Percentiles rank a stretch among this genome's conserved stretches.
phyloP scores from a whole-genome alignment of 2,329 filamentous ascomycete genomes.

The Septoria linicola region DNA sequence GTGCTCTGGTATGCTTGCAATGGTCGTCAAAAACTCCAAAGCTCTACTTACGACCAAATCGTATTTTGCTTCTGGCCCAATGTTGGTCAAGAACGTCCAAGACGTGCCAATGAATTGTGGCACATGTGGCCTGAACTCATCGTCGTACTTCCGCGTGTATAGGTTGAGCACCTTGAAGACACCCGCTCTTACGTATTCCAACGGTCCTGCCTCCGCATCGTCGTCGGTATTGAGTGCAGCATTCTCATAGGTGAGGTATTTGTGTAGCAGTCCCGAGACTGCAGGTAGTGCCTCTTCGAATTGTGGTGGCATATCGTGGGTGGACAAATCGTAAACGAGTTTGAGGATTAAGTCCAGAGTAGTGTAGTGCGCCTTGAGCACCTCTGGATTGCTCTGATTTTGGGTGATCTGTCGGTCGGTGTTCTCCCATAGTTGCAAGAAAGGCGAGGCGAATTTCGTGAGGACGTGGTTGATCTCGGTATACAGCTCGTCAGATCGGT shows the following conservation, averaged over 20 bases:
- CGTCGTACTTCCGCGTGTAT: constrained; percentile 92
- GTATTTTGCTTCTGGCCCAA: constrained; percentile 86
- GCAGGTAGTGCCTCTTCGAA: constrained; percentile 84
- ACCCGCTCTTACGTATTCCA: constrained; percentile 86
- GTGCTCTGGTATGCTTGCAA: constrained; percentile 75
- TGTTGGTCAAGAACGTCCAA: constrained; percentile 85
- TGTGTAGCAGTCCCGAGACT: constrained; percentile 79
- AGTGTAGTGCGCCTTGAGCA: constrained; percentile 74
- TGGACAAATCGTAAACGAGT: constrained; percentile 95
- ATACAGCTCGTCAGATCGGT: constrained; percentile 88
- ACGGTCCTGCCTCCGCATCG: constrained; percentile 78
- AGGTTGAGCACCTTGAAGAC: constrained; percentile 90
- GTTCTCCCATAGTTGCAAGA: constrained; percentile 74
- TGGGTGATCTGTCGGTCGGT: constrained; percentile 70
- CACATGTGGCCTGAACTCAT: constrained; percentile 80
- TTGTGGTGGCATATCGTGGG: constrained; percentile 88
- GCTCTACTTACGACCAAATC: constrained; percentile 93
- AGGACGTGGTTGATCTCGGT: constrained; percentile 97
- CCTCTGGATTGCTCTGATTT: constrained; percentile 71
- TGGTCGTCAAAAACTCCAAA: constrained; percentile 87
- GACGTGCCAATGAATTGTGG: constrained; percentile 83
- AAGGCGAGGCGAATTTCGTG: constrained; percentile 76
- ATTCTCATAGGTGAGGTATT: constrained; percentile 89
- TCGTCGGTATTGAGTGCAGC: constrained; percentile 79
- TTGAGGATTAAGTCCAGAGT: constrained; percentile 87